phyloP scores from a whole-genome alignment of 2,329 filamentous ascomycete species.

The Colletotrichum musae region DNA sequence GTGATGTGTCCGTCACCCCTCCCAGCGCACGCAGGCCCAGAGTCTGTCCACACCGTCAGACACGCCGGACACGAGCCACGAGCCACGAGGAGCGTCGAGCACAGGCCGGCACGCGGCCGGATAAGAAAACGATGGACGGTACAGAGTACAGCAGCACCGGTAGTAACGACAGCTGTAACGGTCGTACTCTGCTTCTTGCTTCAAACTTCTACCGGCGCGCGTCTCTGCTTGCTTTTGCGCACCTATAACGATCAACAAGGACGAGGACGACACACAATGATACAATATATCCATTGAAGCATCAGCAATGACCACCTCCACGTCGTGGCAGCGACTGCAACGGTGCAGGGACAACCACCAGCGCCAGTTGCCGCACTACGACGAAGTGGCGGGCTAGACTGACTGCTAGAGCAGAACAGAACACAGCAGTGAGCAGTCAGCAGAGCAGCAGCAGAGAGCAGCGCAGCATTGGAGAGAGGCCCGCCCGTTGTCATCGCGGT shows the following conservation, averaged over 20 bases:
- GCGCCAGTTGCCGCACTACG: background rate
- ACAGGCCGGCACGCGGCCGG: slow-evolving; percentile 19
- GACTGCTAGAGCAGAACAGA: background rate
- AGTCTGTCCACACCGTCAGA: slow-evolving; percentile 14
- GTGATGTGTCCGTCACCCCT: slow-evolving; percentile 17
- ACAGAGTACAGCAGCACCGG: background rate
- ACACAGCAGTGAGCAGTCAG: too few relatives aligned
- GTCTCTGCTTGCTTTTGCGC: slow-evolving; percentile 30
- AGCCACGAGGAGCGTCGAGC: slow-evolving; percentile 19
- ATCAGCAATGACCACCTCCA: too few relatives aligned
- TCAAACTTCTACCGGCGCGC: slow-evolving; percentile 21
- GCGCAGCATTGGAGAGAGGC: background rate
- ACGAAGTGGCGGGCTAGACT: slow-evolving; percentile 21
- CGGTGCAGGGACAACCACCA: background rate
- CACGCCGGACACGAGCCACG: slow-evolving; percentile 21
- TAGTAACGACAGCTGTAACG: slow-evolving; percentile 9
- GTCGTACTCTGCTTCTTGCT: slow-evolving; percentile 7
- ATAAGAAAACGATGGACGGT: background rate
- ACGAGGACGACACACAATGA: background rate
- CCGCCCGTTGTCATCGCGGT: slow-evolving; percentile 33
- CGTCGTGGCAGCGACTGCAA: background rate
- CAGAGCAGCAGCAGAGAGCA: background rate
- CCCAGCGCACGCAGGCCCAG: slow-evolving; percentile 9
- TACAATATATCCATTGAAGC: background rate
- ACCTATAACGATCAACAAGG: background rate